Base-by-base conservation (phyloP, 208 protist species). In the Vickermania spadyakhi region DNA sequence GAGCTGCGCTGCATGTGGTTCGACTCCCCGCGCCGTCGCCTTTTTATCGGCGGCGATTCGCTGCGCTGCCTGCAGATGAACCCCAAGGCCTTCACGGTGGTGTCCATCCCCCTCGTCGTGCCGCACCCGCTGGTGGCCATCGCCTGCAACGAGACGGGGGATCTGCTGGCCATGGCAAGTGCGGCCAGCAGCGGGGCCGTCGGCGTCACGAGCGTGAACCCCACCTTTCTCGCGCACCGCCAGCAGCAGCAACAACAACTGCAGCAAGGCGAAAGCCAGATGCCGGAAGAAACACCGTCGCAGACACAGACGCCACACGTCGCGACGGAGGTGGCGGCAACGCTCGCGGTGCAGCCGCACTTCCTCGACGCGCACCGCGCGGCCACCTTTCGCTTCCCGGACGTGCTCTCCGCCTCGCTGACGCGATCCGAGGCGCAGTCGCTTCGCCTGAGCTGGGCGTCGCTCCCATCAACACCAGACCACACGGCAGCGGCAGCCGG, bases 1-100 rank as follows among this genome's bases (percentile, higher is more conserved):
- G 81, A 91, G 65, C 60, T 94, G 52, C 81, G 83, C 31, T 84
- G 70, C 56, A 52, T 94, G 36, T 52, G 75, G 27, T 77, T 91
- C 63, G 84, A 94, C 61, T 59, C 60, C 0, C 62, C 65, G 55
- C 71, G 71, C 45, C 70, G 70, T 0, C 81, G 84, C 31, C 56
- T 90, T n/a, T 91, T 90, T 57, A 79, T 91, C 58, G 87, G 68
- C n/a, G 87, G 87, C 7, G 84, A 94, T 68, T 89, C 84, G 2
- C 73, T 94, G 22, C 81, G 84, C 23, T 87, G 75, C 55, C 72
- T 94, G 13, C 58, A 73, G 23, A 85, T 91, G 77, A 21, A 45
- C 23, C 53, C 41, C 26, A 58, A 56, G 23, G 60, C 66, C 4
- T 86, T 85, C 50, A 56, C 75, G 0, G 83, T 91, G 3, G 59